phyloP scores from a whole-genome alignment of 176 grass and related monocot genomes.

The Luzula sylvatica region DNA sequence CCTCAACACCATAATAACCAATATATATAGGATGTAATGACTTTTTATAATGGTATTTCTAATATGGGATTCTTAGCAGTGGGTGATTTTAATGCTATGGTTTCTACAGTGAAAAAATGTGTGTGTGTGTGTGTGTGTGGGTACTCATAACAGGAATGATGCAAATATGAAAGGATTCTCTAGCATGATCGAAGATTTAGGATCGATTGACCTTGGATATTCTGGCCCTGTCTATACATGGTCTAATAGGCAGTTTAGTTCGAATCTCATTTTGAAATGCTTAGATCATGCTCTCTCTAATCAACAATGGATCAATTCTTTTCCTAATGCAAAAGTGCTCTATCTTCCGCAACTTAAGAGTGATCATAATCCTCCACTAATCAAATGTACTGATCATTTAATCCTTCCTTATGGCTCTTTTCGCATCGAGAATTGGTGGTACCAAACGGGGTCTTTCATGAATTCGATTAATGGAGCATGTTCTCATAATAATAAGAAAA shows the following conservation, averaged over 20 bases:
- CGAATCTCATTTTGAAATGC: neutral
- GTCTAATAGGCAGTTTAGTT: neutral
- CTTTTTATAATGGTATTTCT: accelerated
- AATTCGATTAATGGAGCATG: too few relatives aligned
- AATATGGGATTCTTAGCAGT: neutral
- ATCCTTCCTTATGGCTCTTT: too few relatives aligned
- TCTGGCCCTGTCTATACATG: neutral
- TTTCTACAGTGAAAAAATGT: neutral
- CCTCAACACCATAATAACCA: neutral
- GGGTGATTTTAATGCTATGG: neutral
- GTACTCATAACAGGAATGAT: accelerated
- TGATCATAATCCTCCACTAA: neutral
- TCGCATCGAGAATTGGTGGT: too few relatives aligned
- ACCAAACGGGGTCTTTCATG: too few relatives aligned
- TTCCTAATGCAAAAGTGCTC: neutral
- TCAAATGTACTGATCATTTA: too few relatives aligned
- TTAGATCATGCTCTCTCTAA: neutral
- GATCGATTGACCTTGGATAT: neutral
- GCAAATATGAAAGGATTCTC: neutral
- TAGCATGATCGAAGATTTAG: neutral
- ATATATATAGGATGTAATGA: neutral
- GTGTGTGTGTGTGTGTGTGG: too few relatives aligned
- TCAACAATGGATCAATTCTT: neutral
- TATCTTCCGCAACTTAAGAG: neutral
- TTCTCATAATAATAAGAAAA: too few relatives aligned